Base-by-base conservation (phyloP, 345 rosid species). In the Lepidium sativum region DNA sequence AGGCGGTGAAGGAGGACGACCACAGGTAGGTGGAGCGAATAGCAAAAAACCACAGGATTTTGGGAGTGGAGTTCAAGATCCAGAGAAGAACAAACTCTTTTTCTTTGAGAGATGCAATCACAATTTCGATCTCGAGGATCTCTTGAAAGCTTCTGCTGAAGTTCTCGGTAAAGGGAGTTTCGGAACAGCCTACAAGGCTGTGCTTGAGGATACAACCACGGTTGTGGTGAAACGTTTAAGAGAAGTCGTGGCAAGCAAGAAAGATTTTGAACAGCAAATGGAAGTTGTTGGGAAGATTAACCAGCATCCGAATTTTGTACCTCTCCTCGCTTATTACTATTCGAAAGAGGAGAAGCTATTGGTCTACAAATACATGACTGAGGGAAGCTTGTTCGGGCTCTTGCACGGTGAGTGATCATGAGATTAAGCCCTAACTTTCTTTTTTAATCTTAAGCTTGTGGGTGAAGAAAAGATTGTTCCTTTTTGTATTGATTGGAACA, bases 121-220 rank as follows among this genome's bases (percentile, higher is more conserved):
- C 52, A 76, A 60, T 51, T 89, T 89, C 42, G 89, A 89, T 68
- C 85, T 89, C 0, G 97, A 89, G 77, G 97, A 89, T 74, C 74
- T 89, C 45, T 67, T 89, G 78, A 85, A 85, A 73, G 97, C 97
- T 52, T 89, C 97, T 0, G 97, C 97, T 4, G 97, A 89, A 76
- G 95, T 89, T 74, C 89, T 89, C 0, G 97, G 97, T 6, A 89
- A 86, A 73, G 97, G 97, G 31, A 86, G 86, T 51, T 85, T 77
- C 2, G 97, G 97, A 37, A 85, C 95, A 0, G 81, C 97, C 3
- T 89, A 89, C 40, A 89, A 87, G 67, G 96, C 95, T 3, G 77
- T 81, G 10, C 72, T 89, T 57, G 97, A 89, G 65, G 95, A 89
- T 5, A 84, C 84, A 18, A 89, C 95, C 8, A 79, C 86, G 0